These are phyloP conservation scores for Oropetium thomaeum DNA, from an alignment of 176 grass and related monocot species.

Conservation along the genomic window DNA sequence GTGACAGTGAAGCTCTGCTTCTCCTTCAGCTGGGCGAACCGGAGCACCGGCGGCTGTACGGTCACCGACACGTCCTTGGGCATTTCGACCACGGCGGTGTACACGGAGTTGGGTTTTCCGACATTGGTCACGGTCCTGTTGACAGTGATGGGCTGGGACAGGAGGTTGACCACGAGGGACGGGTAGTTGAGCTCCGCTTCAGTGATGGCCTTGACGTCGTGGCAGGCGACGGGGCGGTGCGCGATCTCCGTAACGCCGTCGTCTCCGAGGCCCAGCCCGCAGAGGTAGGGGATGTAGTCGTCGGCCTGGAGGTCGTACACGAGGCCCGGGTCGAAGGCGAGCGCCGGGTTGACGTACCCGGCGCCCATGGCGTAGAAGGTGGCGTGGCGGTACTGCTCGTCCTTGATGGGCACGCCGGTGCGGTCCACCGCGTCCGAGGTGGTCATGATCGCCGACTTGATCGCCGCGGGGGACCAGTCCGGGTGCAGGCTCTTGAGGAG, in stretches of 20 bases:
- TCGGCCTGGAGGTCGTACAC: constrained; percentile 62
- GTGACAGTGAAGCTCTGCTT: constrained; percentile 77
- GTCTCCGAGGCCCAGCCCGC: constrained; percentile 59
- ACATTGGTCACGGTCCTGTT: constrained; percentile 89
- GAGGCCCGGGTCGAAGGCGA: constrained; percentile 68
- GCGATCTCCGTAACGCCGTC: constrained; percentile 49
- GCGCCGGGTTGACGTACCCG: constrained; percentile 67
- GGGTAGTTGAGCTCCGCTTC: constrained; percentile 89
- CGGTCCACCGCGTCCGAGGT: constrained; percentile 57
- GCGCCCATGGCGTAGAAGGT: constrained; percentile 89
- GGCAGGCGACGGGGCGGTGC: constrained; percentile 50
- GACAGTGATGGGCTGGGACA: constrained; percentile 50
- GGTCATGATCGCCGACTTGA: constrained; percentile 98
- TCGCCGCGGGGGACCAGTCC: constrained; percentile 67
- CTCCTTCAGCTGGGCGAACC: constrained; percentile 51
- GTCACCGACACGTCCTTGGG: constrained; percentile 53
- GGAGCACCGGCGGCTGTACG: constrained; percentile 63
- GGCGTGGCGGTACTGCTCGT: constrained; percentile 69
- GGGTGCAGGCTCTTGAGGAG: constrained; percentile 70
- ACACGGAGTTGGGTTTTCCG: constrained; percentile 43
- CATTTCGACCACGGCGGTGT: constrained; percentile 58
- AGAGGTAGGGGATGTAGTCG: constrained; percentile 77
- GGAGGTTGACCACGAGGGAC: constrained; percentile 55
- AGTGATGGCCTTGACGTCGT: constrained; percentile 39
- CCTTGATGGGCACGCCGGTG: constrained; percentile 57